Evolutionary conservation across 1,139 yeast species (phyloP).

Genomic region (Zygosaccharomyces pseudobailii): DNA sequence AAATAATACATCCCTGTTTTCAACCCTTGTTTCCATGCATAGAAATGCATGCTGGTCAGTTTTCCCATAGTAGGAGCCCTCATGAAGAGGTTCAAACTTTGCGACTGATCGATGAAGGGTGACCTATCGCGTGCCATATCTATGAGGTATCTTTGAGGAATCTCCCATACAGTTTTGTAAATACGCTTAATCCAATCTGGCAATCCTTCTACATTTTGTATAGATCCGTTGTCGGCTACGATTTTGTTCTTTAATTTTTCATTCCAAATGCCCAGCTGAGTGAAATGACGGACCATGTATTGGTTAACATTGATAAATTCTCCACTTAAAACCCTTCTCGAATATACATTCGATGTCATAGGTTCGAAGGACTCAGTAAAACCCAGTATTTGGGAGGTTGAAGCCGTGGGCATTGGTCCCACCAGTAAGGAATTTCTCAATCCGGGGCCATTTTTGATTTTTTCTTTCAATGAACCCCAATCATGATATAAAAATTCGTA

Average conservation of each 20-base stretch:
- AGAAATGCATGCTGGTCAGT: conserved; percentile 91
- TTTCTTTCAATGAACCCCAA: conserved; percentile 65
- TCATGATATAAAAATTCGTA: conserved; percentile 45
- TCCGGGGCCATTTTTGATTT: conserved; percentile 52
- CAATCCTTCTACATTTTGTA: conserved; percentile 67
- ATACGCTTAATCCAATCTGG: conserved; percentile 72
- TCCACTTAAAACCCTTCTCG: conserved; percentile 82
- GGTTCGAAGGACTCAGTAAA: conserved; percentile 92
- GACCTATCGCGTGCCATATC: conserved; percentile 96
- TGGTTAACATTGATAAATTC: conserved; percentile 86
- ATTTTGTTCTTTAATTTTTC: conserved; percentile 74
- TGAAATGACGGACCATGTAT: conserved; percentile 72
- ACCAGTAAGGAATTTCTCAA: conserved; percentile 76
- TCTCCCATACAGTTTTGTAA: conserved; percentile 96
- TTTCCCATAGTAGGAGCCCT: conserved; percentile 84
- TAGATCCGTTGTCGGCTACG: conserved; percentile 76
- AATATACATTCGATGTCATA: conserved; percentile 77
- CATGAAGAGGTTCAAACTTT: conserved; percentile 77
- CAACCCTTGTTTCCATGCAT: conserved; percentile 95
- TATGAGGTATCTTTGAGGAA: conserved; percentile 77
- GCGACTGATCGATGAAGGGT: conserved; percentile 91
- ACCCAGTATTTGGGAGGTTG: conserved; percentile 86
- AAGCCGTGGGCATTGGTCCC: conserved; percentile 97
- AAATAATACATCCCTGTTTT: conserved; percentile 98
- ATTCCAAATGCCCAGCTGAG: conserved; percentile 78